These are phyloP conservation scores for Nephelium lappaceum DNA, from an alignment of 345 rosid genomes.

Conservation along the genomic window DNA sequence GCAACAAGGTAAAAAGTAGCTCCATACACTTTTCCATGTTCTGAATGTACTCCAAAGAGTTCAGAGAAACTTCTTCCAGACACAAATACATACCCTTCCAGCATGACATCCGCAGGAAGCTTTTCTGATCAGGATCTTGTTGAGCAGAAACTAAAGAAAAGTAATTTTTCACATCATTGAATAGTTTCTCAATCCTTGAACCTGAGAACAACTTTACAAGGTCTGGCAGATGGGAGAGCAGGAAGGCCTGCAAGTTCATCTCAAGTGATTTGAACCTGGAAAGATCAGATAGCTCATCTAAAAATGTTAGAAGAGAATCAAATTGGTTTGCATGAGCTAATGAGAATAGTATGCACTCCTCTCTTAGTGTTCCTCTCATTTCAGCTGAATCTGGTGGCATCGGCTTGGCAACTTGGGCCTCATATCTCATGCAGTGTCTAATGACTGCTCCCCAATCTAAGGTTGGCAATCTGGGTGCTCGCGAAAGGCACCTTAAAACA, in stretches of 20 bases:
- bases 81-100: slow-evolving; percentile 81
- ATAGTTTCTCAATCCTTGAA: slow-evolving; percentile 75
- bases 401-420: slow-evolving; percentile 42
- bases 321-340: slow-evolving; percentile 70
- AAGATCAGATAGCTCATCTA: slow-evolving; percentile 77
- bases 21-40: slow-evolving; percentile 68
- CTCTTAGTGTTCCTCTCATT: slow-evolving; percentile 54
- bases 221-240: slow-evolving; percentile 64
- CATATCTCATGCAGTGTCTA: slow-evolving; percentile 85
- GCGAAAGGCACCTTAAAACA: slow-evolving; percentile 74
- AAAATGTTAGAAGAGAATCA: slow-evolving; percentile 64
- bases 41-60: slow-evolving; percentile 50
- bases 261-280: slow-evolving; percentile 78
- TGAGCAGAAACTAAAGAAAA: slow-evolving; percentile 47
- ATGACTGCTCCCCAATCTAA: slow-evolving; percentile 83
- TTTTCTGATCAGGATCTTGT: slow-evolving; percentile 50
- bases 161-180: slow-evolving; percentile 60
- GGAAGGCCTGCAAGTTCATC: slow-evolving; percentile 59
- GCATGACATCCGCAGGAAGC: slow-evolving; percentile 58
- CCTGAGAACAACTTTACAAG: slow-evolving; percentile 70
- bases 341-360: slow-evolving; percentile 68
- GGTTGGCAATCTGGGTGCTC: slow-evolving; percentile 79
- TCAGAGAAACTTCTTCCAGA: slow-evolving; percentile 68
- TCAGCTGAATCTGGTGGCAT: slow-evolving; percentile 39
- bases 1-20: slow-evolving; percentile 64